phyloP scores from a whole-genome alignment of 2,329 filamentous ascomycete species.

The Leptosphaerulina australis region DNA sequence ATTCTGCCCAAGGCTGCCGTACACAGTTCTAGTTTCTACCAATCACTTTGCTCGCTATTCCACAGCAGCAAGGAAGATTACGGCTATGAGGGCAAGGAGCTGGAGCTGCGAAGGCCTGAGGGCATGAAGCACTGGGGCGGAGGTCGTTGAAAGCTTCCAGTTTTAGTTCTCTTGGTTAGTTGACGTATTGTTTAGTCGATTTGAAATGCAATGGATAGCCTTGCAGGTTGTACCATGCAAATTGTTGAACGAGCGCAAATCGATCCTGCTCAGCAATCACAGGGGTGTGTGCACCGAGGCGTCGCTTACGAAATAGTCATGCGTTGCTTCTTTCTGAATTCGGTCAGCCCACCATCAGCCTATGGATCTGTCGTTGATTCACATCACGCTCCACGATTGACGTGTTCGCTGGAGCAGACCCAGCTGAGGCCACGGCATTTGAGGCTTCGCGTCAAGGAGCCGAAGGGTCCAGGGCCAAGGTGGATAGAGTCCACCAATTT shows the following conservation, averaged over 20 bases:
- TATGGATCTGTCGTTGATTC: no score
- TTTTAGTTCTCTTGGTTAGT: background rate
- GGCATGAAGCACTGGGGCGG: slow-evolving; percentile 42
- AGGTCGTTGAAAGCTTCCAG: slow-evolving; percentile 3
- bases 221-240: background rate
- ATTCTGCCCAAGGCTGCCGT: slow-evolving; percentile 37
- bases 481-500: no score
- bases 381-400: no score
- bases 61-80: slow-evolving; percentile 31
- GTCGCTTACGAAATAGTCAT: no score
- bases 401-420: no score
- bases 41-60: slow-evolving; percentile 34
- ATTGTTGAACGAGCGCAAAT: background rate
- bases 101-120: slow-evolving; percentile 39
- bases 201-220: background rate
- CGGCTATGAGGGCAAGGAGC: slow-evolving; percentile 46
- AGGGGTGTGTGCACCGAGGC: no score
- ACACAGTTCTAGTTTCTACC: slow-evolving; percentile 22
- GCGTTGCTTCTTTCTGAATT: no score
- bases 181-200: background rate
- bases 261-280: no score
- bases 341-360: no score
- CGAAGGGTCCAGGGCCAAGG: no score
- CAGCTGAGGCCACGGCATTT: no score
- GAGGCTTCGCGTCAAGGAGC: no score